Evolutionary conservation across 768 basidiomycete species (phyloP).

Genomic region (Lactarius deliciosus): DNA sequence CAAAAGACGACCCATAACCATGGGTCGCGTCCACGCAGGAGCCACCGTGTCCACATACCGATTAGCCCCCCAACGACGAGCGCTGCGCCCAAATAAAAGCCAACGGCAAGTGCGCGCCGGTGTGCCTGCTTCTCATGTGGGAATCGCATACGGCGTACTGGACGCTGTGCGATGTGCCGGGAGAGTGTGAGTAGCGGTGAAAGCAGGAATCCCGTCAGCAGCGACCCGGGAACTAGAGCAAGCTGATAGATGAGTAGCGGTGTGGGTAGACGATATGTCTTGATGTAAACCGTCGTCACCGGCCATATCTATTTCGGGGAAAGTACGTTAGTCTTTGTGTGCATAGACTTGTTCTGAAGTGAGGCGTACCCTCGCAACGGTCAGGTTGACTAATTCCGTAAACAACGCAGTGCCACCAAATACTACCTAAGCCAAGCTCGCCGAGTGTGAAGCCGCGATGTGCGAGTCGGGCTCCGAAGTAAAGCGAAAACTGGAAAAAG

Average conservation of each 20-base stretch:
- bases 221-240: constrained; percentile 87
- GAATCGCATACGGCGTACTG: constrained; percentile 73
- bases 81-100: constrained; percentile 75
- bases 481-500: constrained; percentile 91
- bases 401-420: constrained; percentile 85
- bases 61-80: constrained; percentile 80
- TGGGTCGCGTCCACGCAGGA: constrained; percentile 75
- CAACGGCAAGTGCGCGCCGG: constrained; percentile 78
- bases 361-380: constrained; percentile 68
- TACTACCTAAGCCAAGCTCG: constrained; percentile 84
- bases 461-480: constrained; percentile 84
- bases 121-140: constrained; percentile 83
- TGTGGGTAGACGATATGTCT: constrained; percentile 89
- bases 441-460: constrained; percentile 96
- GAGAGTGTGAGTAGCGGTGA: constrained; percentile 91
- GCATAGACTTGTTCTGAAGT: not conserved
- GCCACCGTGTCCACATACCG: constrained; percentile 92
- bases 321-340: constrained; percentile 1
- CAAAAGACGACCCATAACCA: constrained; percentile 85
- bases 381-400: constrained; percentile 85
- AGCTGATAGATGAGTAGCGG: constrained; percentile 91
- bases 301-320: constrained; percentile 65
- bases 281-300: constrained; percentile 75
- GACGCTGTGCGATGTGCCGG: constrained; percentile 85
- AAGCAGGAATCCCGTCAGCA: constrained; percentile 92